phyloP scores from a whole-genome alignment of 1,284 basidiomycete genomes.

The Stygiomarasmius scandens region DNA sequence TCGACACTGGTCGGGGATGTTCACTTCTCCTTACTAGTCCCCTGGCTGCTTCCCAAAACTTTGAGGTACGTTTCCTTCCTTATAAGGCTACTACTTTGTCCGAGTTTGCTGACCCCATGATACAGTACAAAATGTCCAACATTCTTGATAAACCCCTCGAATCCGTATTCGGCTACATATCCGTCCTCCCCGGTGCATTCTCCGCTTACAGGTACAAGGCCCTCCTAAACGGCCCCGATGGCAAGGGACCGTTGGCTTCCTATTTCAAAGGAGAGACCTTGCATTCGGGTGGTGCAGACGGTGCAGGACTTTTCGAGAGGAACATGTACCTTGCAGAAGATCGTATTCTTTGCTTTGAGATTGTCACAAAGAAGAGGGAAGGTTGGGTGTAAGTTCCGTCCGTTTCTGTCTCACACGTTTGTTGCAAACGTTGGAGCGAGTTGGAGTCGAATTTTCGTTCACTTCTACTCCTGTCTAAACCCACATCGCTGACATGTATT shows the following conservation, averaged over 20 bases:
- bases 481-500: no score
- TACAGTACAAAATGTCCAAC: conserved; percentile 88
- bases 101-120: conserved; percentile 9
- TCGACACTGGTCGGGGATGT: conserved; percentile 81
- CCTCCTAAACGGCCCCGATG: conserved; percentile 78
- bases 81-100: neutral
- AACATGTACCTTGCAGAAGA: conserved; percentile 95
- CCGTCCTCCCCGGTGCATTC: conserved; percentile 89
- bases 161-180: conserved; percentile 90
- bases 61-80: conserved; percentile 55
- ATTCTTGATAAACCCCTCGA: conserved; percentile 93
- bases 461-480: no score
- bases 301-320: conserved; percentile 79
- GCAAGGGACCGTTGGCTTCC: conserved; percentile 84
- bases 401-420: conserved; percentile 7
- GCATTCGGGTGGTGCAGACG: conserved; percentile 63
- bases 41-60: conserved; percentile 89
- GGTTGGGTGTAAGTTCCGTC: conserved; percentile 69
- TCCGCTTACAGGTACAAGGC: conserved; percentile 91
- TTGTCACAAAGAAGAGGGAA: conserved; percentile 89
- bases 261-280: conserved; percentile 94
- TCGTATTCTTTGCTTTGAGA: conserved; percentile 96
- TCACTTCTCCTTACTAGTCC: conserved; percentile 82
- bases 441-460: no score
- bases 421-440: no score